Evolutionary conservation across 2,329 filamentous ascomycete genomes (phyloP), one percentile per base, ranked within the genome.

Genomic region (Penicillium sumatraense): DNA sequence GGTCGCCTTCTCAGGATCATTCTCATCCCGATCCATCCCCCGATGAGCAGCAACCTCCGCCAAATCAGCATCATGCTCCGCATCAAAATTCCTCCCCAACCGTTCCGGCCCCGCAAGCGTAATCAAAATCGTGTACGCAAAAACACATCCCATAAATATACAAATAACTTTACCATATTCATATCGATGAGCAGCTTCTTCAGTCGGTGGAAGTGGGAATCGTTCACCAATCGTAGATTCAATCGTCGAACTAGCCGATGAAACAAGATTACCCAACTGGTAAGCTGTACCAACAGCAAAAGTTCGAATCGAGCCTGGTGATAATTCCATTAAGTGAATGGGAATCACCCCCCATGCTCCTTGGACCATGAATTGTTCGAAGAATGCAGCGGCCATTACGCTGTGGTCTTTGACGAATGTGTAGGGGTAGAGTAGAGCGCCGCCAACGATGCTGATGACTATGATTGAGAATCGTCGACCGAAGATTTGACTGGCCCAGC

Each of bases 121-220:
- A 49, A 77, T 54, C 2, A 87, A 8, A 56, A 87, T 85, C 5
- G 81, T 76, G 68, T 86, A 87, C 2, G 76, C 83, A 64, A 80
- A 96, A 1, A 96, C 91, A 63, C 88, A 91, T 1, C 82, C 92
- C 89, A 96, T 92, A 75, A 96, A 96, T 68, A 96, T 95, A 68
- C 88, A 91, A 60, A 96, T 93, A 9, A 96, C 91, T 64, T 87
- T 87, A 35, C 90, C 91, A 63, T 96, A 96, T 56, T 90, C 78
- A 71, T 88, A 91, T 3, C 88, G 79, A 44, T 75, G 72, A 27
- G 75, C 71, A 0, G 77, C 80, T 1, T 74, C 69, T 16, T 80
- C 71, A 1, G 81, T 82, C 0, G 83, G 77, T 0, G 86, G 80
- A 3, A 96, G 80, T 0, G 90, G 90, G 71, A 91, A 95, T 1